Evolutionary conservation across 2,329 filamentous ascomycete genomes (phyloP), one percentile per base, ranked within the genome.

Genomic region (Thielaviopsis populi): DNA sequence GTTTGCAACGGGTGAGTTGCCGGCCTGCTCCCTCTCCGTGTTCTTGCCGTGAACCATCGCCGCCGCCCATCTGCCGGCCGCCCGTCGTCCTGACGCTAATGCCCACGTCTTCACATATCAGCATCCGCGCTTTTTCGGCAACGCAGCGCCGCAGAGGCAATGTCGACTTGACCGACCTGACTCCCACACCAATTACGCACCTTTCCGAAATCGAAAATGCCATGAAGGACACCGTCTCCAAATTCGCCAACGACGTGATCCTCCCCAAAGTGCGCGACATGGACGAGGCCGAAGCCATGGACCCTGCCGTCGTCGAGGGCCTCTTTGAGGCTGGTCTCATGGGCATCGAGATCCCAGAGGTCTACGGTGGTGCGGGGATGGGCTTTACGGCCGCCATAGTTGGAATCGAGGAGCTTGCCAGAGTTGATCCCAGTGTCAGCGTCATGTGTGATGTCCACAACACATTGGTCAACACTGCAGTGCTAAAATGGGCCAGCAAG

Each of bases 391-490:
- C 91, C 0, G 92, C 91, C 67, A 96, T 99, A 72, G 86, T 99
- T 54, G 92, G 89, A 33, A 99, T 99, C 70, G 94, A 99, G 77
- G 94, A 99, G 80, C 80, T 99, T 67, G 94, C 94, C 0, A 83
- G 91, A 65, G 88, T 95, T 19, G 94, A 99, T 72, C 94, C 94
- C 48, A 95, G 89, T 69, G 94, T 99, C 67, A 92, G 89, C 71
- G 94, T 99, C 67, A 77, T 99, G 78, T 89, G 91, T 65, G 94
- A 99, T 74, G 94, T 99, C 24, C 94, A 99, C 80, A 99, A 99
- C 77, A 99, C 94, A 0, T 80, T 99, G 61, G 92, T 96, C 75
- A 96, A 96, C 78, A 97, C 92, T 2, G 88, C 91, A 15, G 80
- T 99, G 64, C 73, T 96, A 70, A 95, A 91, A 73, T 95, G 87